phyloP scores from a whole-genome alignment of 768 basidiomycete genomes.

The Leccinum ochraceum region DNA sequence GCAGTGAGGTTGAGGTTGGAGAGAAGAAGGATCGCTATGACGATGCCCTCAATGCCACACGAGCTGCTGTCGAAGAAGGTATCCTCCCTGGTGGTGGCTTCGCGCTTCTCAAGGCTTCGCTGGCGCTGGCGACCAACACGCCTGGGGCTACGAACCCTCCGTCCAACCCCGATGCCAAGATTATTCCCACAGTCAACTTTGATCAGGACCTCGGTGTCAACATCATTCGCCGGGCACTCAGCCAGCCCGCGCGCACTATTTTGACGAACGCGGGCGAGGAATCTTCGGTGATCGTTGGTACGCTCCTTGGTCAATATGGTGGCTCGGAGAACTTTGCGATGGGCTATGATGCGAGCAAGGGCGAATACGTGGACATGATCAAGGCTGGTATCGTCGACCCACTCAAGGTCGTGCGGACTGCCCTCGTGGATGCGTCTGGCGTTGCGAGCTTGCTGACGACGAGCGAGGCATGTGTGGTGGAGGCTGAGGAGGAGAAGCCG shows the following conservation, averaged over 20 bases:
- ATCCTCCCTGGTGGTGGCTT: conserved; percentile 97
- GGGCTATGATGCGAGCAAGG: conserved; percentile 91
- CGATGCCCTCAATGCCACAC: conserved; percentile 94
- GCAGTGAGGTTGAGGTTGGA: conserved; percentile 92
- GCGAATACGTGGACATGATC: conserved; percentile 95
- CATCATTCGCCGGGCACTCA: conserved; percentile 87
- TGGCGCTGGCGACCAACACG: conserved; percentile 62
- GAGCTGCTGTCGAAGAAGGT: conserved; percentile 97
- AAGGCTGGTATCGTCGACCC: conserved; percentile 93
- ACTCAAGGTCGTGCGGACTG: conserved; percentile 92
- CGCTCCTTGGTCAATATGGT: conserved; percentile 69
- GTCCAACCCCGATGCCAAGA: conserved; percentile 56
- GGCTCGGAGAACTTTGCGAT: conserved; percentile 74
- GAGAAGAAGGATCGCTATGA: conserved; percentile 99
- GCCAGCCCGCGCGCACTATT: conserved; percentile 84
- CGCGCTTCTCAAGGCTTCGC: conserved; percentile 84
- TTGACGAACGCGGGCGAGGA: conserved; percentile 95
- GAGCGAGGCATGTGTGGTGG: conserved; percentile 89
- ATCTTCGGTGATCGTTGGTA: conserved; percentile 88
- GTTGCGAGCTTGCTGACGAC: conserved; percentile 93
- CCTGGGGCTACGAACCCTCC: conserved; percentile 49
- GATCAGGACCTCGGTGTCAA: conserved; percentile 96
- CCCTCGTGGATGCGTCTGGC: conserved; percentile 70
- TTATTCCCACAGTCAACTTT: conserved; percentile 88
- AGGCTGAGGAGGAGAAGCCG: conserved; percentile 80